These are phyloP conservation scores for Sporothrix globosa DNA, from an alignment of 2,329 filamentous ascomycete species.

Conservation along the genomic window DNA sequence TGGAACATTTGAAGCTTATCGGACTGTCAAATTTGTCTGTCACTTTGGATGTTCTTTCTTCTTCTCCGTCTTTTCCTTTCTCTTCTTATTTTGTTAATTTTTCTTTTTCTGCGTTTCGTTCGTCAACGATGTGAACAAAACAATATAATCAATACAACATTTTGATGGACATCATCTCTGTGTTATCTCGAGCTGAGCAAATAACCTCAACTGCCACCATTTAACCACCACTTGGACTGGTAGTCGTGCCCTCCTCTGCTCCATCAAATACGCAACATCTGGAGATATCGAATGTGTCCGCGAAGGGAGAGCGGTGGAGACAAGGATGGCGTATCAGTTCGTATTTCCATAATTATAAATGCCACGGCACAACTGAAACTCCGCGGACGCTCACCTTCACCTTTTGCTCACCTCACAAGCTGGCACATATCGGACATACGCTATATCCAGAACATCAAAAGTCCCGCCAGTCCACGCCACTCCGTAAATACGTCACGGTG, in stretches of 20 bases:
- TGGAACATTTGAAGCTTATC: background rate
- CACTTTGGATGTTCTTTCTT: background rate
- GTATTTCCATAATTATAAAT: background rate
- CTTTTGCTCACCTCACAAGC: background rate
- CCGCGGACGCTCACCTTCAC: background rate
- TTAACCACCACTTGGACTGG: background rate
- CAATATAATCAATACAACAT: background rate
- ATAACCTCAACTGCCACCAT: background rate
- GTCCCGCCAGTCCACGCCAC: background rate
- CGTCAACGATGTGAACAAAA: background rate
- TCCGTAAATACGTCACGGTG: background rate
- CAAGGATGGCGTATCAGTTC: background rate
- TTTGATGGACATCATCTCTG: background rate
- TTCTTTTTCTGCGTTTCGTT: background rate
- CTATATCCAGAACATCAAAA: background rate
- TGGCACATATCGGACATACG: slow-evolving; percentile 9
- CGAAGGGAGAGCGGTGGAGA: background rate
- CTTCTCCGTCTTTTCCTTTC: background rate
- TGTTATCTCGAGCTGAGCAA: background rate
- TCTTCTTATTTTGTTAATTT: background rate
- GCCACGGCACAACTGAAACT: background rate
- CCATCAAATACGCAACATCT: background rate
- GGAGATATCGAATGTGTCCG: slow-evolving; percentile 12
- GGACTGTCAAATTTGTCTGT: background rate
- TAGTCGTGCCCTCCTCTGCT: background rate